A percentile compares a stretch with the other conserved stretches of the same genome.
These are phyloP conservation scores for Dryas alaskensis DNA, from an alignment of 306 rosid genomes.

Conservation along the genomic window DNA sequence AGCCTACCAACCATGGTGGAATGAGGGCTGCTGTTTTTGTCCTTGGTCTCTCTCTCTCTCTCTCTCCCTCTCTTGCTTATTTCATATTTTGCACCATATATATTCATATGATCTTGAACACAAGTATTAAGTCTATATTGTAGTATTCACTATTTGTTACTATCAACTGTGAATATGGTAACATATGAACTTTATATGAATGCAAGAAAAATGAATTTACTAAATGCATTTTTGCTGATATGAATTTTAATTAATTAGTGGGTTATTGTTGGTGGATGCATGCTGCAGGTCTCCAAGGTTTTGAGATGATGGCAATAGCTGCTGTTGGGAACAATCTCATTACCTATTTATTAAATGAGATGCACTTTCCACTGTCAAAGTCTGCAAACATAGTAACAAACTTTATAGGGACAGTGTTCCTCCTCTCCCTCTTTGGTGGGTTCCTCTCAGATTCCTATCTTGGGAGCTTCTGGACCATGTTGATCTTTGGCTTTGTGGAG, in stretches of 20 bases:
- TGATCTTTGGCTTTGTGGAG: conserved; percentile 57
- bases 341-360: conserved; percentile 52
- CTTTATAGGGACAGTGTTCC: conserved; percentile 59
- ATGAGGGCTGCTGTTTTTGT: conserved; percentile 60
- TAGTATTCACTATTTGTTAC: not conserved
- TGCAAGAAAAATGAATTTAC: too few species aligned
- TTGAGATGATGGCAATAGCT: conserved; percentile 73
- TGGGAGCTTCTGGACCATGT: conserved; percentile 60
- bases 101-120: not conserved
- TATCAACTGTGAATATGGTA: not conserved
- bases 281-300: conserved; percentile 55
- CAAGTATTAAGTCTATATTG: too few species aligned
- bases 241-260: not conserved
- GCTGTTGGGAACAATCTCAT: conserved; percentile 65
- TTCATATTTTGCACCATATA: not conserved
- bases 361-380: conserved; percentile 61
- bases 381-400: conserved; percentile 63
- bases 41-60: conserved; percentile 46
- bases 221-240: too few species aligned
- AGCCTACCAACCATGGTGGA: conserved; percentile 53
- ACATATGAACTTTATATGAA: not conserved
- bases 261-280: conserved; percentile 12
- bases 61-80: not conserved
- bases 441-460: conserved; percentile 63
- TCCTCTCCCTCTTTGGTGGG: conserved; percentile 64